Conservation (phyloP, 352 stramenopile species). For the Phytopythium delawarense region DNA sequence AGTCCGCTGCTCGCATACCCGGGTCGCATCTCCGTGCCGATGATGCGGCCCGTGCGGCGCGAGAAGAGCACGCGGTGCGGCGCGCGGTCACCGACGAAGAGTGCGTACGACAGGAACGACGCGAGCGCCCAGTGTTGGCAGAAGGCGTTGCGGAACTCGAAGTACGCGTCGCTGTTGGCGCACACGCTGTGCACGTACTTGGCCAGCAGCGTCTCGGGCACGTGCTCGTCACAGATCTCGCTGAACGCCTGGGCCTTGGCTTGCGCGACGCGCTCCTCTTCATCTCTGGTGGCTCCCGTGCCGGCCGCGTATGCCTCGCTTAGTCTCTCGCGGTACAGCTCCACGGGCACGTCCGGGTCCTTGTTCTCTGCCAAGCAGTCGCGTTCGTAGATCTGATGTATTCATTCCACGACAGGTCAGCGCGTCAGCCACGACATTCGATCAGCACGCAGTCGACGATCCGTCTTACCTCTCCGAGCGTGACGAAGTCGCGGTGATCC, state of each 20-base stretch:
- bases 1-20: conserved; percentile 81
- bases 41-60: conserved; percentile 67
- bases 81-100: conserved; percentile 83
- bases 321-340: conserved; percentile 72
- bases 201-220: conserved; percentile 79
- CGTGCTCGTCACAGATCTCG: conserved; percentile 75
- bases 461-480: conserved; percentile 53
- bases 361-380: conserved; percentile 64
- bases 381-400: conserved; percentile 61
- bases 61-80: conserved; percentile 85
- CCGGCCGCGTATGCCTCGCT: conserved; percentile 59
- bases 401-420: background rate
- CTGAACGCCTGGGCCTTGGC: conserved; percentile 70
- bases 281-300: conserved; percentile 36
- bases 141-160: conserved; percentile 85
- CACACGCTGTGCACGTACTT: conserved; percentile 84
- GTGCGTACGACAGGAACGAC: conserved; percentile 80
- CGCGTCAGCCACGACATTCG: background rate
- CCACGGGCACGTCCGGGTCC: conserved; percentile 74
- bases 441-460: background rate
- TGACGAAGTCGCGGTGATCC: conserved; percentile 82
- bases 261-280: conserved; percentile 56
- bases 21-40: conserved; percentile 82
- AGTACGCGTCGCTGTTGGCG: conserved; percentile 72
- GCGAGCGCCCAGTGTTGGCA: conserved; percentile 82